Conservation (phyloP, 2,329 filamentous ascomycete genomes). For the Arthrinium phaeospermum region DNA sequence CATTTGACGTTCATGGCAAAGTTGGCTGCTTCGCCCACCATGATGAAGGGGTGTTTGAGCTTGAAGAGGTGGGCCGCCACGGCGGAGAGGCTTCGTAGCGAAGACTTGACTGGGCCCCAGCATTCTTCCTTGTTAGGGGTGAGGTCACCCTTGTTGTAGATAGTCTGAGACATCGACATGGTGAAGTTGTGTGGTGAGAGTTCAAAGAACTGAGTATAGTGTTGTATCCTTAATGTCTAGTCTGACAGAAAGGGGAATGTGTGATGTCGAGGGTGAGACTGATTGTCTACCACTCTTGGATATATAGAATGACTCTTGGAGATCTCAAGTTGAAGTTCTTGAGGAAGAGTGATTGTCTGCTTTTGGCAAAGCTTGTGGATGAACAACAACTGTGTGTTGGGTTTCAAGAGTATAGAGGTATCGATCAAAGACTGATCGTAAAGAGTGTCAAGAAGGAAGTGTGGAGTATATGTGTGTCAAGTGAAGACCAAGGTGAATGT, state of each 20-base stretch:
- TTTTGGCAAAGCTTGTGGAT: background rate
- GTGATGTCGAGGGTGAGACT: background rate
- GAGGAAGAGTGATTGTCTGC: background rate
- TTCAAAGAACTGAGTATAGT: no score
- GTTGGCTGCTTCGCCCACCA: background rate
- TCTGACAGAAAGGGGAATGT: background rate
- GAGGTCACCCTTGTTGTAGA: background rate
- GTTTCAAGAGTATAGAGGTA: background rate
- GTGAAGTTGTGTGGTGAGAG: background rate
- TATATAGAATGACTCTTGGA: background rate
- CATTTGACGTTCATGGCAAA: conserved; percentile 4
- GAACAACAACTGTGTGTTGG: no score
- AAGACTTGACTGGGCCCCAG: background rate
- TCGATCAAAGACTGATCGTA: background rate
- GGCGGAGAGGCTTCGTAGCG: background rate
- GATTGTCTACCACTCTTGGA: background rate
- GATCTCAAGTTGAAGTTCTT: background rate
- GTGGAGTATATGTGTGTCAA: background rate
- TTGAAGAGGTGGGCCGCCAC: background rate
- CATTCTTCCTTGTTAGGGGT: background rate
- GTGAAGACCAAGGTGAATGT: background rate
- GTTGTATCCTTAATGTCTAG: background rate
- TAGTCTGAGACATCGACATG: background rate
- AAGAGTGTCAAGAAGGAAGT: background rate
- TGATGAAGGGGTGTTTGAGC: background rate